Evolutionary conservation across 2,329 filamentous ascomycete species (phyloP).

Genomic region (Phialemoniopsis sp.): DNA sequence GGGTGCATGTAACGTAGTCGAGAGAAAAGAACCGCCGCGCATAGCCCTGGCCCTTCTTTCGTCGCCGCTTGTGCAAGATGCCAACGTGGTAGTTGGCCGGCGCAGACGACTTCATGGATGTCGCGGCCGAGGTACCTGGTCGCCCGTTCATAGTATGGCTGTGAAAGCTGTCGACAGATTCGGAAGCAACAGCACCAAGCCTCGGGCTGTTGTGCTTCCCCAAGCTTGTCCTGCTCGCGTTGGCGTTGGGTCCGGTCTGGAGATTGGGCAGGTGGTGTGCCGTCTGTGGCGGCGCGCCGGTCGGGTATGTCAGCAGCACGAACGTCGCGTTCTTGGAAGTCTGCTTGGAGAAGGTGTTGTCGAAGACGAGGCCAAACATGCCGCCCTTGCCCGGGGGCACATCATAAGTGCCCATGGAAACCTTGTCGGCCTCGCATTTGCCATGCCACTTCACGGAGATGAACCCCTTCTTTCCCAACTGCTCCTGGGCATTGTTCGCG

Average conservation of each 20-base stretch:
- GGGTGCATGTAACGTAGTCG: conserved; percentile 87
- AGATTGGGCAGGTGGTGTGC: conserved; percentile 65
- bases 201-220: conserved; percentile 41
- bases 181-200: conserved; percentile 38
- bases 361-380: conserved; percentile 95
- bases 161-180: conserved; percentile 58
- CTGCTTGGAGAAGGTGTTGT: conserved; percentile 98
- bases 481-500: conserved; percentile 54
- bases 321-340: conserved; percentile 93
- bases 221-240: conserved; percentile 47
- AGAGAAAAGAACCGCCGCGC: conserved; percentile 93
- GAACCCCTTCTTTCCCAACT: conserved; percentile 64
- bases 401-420: conserved; percentile 85
- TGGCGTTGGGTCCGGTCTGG: conserved; percentile 32
- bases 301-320: conserved; percentile 90
- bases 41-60: conserved; percentile 92
- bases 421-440: conserved; percentile 94
- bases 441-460: conserved; percentile 79
- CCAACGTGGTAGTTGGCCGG: conserved; percentile 71
- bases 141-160: conserved; percentile 34
- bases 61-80: conserved; percentile 79
- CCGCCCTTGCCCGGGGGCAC: conserved; percentile 71
- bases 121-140: conserved; percentile 1
- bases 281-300: conserved; percentile 71
- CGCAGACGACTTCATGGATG: conserved; percentile 14